Conservation (phyloP, 306 rosid species). For the Urtica urens region DNA sequence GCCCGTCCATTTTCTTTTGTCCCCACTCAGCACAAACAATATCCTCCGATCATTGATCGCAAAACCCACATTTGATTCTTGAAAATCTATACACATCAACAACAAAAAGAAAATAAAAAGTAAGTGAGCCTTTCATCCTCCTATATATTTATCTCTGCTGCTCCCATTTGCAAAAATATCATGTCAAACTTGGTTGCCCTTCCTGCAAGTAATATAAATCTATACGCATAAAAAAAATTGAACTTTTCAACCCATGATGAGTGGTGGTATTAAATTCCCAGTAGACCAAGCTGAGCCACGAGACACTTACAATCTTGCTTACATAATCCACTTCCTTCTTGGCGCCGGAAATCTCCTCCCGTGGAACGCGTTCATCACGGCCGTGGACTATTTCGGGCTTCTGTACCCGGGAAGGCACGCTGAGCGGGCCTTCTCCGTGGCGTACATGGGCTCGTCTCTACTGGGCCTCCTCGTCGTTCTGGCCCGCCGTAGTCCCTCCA, state of each 20-base stretch:
- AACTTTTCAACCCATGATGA: no score
- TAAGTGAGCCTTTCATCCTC: slow-evolving; percentile 19
- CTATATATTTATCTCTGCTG: slow-evolving; percentile 9
- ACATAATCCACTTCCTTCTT: slow-evolving; percentile 75
- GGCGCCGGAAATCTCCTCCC: slow-evolving; percentile 91
- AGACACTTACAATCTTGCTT: slow-evolving; percentile 52
- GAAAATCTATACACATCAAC: slow-evolving; percentile 45
- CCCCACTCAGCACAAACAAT: slow-evolving; percentile 48
- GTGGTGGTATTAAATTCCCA: slow-evolving; percentile 25
- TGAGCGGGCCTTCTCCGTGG: slow-evolving; percentile 80
- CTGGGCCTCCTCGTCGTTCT: slow-evolving; percentile 49
- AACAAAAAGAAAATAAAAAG: slow-evolving; percentile 17
- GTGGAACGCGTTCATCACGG: slow-evolving; percentile 95
- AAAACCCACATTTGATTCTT: slow-evolving; percentile 29
- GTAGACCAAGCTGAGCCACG: slow-evolving; percentile 32
- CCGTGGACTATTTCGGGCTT: slow-evolving; percentile 71
- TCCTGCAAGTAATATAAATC: slow-evolving; percentile 2
- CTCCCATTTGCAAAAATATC: no score
- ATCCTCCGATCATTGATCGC: slow-evolving; percentile 35
- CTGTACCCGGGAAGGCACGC: slow-evolving; percentile 64
- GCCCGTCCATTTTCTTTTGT: slow-evolving; percentile 65
- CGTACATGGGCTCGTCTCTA: slow-evolving; percentile 62
- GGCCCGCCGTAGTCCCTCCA: slow-evolving; percentile 35
- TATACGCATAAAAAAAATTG: no score
- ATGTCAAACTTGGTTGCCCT: background rate